Conservation (phyloP, 2,329 filamentous ascomycete genomes). For the Trichoderma citrinoviride region DNA sequence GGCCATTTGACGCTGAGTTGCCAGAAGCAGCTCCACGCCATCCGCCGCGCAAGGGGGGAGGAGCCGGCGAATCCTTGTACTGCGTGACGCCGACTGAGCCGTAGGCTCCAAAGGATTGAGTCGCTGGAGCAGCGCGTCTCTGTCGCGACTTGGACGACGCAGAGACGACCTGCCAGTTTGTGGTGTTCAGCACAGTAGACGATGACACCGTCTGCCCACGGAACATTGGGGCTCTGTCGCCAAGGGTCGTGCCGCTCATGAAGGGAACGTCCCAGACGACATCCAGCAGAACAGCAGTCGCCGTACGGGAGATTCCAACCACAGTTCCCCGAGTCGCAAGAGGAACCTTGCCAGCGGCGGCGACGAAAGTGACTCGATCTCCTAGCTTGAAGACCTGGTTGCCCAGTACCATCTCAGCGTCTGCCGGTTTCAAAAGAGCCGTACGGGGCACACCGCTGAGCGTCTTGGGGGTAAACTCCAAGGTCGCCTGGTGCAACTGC, state of each 20-base stretch:
- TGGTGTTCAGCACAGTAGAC: constrained; percentile 85
- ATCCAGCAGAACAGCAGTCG: constrained; percentile 79
- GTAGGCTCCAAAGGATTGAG: constrained; percentile 54
- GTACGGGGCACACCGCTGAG: constrained; percentile 79
- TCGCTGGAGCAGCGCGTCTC: constrained; percentile 46
- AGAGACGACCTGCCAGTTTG: constrained; percentile 75
- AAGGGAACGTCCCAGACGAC: constrained; percentile 92
- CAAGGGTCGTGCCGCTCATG: constrained; percentile 93
- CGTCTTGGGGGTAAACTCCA: constrained; percentile 61
- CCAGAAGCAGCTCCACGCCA: constrained; percentile 59
- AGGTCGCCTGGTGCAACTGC: constrained; percentile 49
- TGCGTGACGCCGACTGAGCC: constrained; percentile 60
- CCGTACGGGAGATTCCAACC: constrained; percentile 87
- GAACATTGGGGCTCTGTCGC: constrained; percentile 88
- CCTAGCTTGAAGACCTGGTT: constrained; percentile 81
- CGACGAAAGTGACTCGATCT: constrained; percentile 89
- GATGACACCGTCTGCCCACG: constrained; percentile 87
- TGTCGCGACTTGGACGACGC: constrained; percentile 53
- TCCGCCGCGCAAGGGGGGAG: constrained; percentile 53
- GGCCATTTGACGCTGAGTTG: constrained; percentile 38
- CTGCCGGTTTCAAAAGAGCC: constrained; percentile 86
- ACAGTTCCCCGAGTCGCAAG: constrained; percentile 90
- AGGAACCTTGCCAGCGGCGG: constrained; percentile 89
- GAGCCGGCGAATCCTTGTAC: constrained; percentile 55
- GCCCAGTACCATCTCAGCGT: constrained; percentile 89